phyloP scores from a whole-genome alignment of 208 protist genomes.

The Wallacemonas sp. region DNA sequence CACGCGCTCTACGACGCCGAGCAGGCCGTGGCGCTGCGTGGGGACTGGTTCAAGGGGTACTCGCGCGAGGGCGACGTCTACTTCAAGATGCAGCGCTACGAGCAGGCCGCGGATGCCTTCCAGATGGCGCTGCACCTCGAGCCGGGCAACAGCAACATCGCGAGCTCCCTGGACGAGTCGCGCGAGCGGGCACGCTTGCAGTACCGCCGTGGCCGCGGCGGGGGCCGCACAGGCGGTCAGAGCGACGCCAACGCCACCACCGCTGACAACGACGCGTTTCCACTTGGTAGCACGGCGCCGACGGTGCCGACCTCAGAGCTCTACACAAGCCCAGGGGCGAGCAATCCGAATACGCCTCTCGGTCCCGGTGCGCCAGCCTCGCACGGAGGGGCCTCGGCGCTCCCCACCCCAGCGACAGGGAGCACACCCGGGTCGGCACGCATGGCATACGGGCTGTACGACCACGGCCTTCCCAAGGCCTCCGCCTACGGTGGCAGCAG shows the following conservation, averaged over 20 bases:
- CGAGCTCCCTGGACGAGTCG: conserved; percentile 57
- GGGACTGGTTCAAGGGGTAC: conserved; percentile 94
- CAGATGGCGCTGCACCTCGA: conserved; percentile 87
- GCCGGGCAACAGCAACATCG: conserved; percentile 69
- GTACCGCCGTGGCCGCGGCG: conserved; percentile 1
- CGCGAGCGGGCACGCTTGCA: conserved; percentile 14
- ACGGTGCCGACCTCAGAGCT: not conserved
- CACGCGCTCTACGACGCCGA: conserved; percentile 86
- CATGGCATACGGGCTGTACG: conserved; percentile 13
- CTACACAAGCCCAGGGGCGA: not conserved
- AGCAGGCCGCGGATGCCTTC: conserved; percentile 83
- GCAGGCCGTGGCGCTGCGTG: conserved; percentile 78
- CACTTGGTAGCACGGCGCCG: not conserved
- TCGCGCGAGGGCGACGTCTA: conserved; percentile 89
- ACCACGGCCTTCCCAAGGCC: conserved; percentile 13
- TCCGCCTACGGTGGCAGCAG: conserved; percentile 18
- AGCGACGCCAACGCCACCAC: not conserved
- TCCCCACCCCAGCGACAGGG: too few species aligned
- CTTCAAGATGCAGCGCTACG: conserved; percentile 85
- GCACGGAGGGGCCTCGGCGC: too few species aligned
- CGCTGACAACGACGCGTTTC: not conserved
- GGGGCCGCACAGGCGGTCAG: conserved; percentile 10
- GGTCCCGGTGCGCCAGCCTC: too few species aligned
- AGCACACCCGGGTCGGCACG: not conserved
- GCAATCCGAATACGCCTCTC: not conserved